Evolutionary conservation across 2,329 filamentous ascomycete species (phyloP).

Genomic region (Penicillium glabrum): DNA sequence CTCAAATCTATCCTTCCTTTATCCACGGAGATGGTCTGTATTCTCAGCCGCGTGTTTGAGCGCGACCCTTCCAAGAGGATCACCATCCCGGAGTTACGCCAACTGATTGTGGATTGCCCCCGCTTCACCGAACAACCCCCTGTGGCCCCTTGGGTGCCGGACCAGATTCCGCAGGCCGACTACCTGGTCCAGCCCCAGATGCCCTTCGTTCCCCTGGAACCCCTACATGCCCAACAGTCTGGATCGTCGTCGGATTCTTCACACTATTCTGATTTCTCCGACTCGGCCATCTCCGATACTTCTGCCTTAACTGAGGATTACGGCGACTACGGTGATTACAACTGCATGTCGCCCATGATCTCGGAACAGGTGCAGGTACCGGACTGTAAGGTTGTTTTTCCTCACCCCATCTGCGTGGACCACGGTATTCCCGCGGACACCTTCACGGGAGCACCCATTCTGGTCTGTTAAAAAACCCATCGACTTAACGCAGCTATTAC

Average conservation of each 20-base stretch:
- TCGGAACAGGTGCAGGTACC: slow-evolving; percentile 32
- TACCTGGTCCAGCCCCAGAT: slow-evolving; percentile 37
- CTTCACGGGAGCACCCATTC: slow-evolving; percentile 25
- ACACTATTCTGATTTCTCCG: slow-evolving; percentile 38
- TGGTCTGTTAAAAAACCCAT: slow-evolving; percentile 25
- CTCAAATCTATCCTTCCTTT: slow-evolving; percentile 89
- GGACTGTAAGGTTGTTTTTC: slow-evolving; percentile 31
- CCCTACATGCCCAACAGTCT: slow-evolving; percentile 37
- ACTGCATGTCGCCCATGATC: slow-evolving; percentile 37
- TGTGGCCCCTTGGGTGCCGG: slow-evolving; percentile 39
- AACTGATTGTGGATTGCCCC: slow-evolving; percentile 73
- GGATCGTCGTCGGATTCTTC: slow-evolving; percentile 37
- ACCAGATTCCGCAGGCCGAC: slow-evolving; percentile 34
- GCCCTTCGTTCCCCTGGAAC: slow-evolving; percentile 36
- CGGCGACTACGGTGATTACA: slow-evolving; percentile 34
- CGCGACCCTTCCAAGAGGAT: slow-evolving; percentile 80
- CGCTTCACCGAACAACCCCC: slow-evolving; percentile 60
- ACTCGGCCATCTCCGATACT: slow-evolving; percentile 40
- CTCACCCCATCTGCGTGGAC: slow-evolving; percentile 30
- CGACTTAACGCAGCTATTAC: slow-evolving; percentile 16
- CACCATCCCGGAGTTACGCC: slow-evolving; percentile 74
- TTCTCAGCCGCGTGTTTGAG: slow-evolving; percentile 84
- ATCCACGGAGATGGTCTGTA: slow-evolving; percentile 83
- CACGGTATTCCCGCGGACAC: slow-evolving; percentile 26
- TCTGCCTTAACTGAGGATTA: slow-evolving; percentile 42